phyloP scores from a whole-genome alignment of 78 protist genomes.

The Dictyostelium intermedium region DNA sequence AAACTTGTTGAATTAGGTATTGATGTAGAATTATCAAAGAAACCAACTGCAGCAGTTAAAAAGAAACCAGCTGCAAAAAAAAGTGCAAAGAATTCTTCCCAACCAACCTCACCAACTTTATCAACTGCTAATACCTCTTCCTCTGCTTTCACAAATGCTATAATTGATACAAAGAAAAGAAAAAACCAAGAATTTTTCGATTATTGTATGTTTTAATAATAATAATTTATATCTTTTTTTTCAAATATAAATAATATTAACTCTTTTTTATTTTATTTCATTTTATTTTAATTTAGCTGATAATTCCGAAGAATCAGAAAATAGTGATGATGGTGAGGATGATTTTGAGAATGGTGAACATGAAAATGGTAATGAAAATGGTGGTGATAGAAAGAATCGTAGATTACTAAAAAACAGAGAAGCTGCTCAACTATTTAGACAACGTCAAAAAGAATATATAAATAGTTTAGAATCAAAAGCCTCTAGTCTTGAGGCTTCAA shows the following conservation, averaged over 20 bases:
- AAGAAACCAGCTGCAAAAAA: not conserved
- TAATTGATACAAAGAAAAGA: constrained; percentile 4
- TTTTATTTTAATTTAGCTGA: not conserved
- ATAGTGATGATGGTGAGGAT: constrained; percentile 11
- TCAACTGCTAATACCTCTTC: not conserved
- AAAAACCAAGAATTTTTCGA: constrained; percentile 15
- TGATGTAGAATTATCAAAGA: constrained; percentile 52
- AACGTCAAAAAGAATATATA: constrained; percentile 62
- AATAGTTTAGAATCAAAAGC: constrained; percentile 39
- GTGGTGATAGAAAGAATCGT: not conserved
- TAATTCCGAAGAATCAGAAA: not conserved
- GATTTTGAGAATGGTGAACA: not conserved
- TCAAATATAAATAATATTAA: too few species aligned
- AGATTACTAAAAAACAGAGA: constrained; percentile 66
- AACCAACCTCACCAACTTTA: not conserved
- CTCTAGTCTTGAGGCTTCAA: constrained; percentile 16
- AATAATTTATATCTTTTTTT: not conserved
- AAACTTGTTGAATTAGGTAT: constrained; percentile 70
- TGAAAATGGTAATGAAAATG: not conserved
- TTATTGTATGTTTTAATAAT: not conserved
- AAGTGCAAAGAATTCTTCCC: not conserved
- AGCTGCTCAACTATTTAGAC: constrained; percentile 70
- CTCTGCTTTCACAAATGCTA: not conserved
- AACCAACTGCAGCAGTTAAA: constrained; percentile 5
- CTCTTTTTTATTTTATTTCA: not conserved